A percentile compares a stretch with the other conserved stretches of the same genome.
Conservation (phyloP, 139 green algal genomes). For the Pycnococcus provasolii region DNA sequence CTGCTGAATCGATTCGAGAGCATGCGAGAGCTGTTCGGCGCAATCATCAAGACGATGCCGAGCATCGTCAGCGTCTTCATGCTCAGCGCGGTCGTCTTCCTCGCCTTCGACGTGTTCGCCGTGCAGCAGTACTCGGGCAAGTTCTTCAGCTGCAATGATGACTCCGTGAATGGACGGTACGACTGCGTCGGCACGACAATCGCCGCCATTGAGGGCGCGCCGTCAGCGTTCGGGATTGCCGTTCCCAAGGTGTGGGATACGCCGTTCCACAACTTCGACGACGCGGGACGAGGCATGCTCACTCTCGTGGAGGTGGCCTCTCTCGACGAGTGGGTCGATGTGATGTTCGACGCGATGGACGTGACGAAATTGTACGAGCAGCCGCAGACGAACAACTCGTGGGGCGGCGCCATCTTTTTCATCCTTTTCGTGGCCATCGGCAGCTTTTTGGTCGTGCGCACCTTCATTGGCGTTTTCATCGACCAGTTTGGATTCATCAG, state of each 20-base stretch:
- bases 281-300: not conserved
- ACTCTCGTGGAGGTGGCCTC: conserved; percentile 11
- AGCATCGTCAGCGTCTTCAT: conserved; percentile 44
- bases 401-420: conserved; percentile 6
- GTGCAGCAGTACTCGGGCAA: conserved; percentile 39
- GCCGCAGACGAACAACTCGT: conserved; percentile 31
- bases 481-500: conserved; percentile 15
- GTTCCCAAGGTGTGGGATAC: conserved; percentile 1
- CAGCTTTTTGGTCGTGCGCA: conserved; percentile 11
- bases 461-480: conserved; percentile 12
- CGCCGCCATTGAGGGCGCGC: too few relatives aligned
- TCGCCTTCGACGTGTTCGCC: conserved; percentile 52
- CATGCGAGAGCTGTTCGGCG: conserved; percentile 44
- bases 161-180: not conserved
- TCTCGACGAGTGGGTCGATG: conserved; percentile 14
- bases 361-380: conserved; percentile 38
- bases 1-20: conserved; percentile 35
- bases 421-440: conserved; percentile 38
- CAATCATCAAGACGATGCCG: conserved; percentile 40
- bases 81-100: conserved; percentile 48
- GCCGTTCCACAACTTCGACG: conserved; percentile 16
- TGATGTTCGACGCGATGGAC: conserved; percentile 33
- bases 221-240: not conserved
- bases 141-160: conserved; percentile 11
- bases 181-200: not conserved